A percentile compares a stretch with the other conserved stretches of the same genome.
Evolutionary conservation across 805 yeast species (phyloP).

Genomic region (Schwanniomyces vanrijiae): DNA sequence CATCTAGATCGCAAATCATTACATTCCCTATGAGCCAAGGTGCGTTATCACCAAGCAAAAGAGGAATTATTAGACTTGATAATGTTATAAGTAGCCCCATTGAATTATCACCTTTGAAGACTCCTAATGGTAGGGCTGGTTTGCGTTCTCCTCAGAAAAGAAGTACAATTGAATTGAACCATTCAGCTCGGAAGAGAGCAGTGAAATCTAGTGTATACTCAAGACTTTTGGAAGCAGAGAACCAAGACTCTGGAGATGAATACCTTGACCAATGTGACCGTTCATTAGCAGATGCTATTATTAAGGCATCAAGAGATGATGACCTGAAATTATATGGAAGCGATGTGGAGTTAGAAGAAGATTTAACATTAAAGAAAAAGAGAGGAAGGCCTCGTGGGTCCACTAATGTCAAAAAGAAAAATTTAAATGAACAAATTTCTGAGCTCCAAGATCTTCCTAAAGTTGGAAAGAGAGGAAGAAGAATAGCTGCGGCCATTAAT

Average conservation of each 20-base stretch:
- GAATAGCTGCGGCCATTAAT: neutral
- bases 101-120: constrained; percentile 25
- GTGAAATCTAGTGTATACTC: constrained; percentile 25
- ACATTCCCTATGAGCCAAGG: neutral
- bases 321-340: constrained; percentile 17
- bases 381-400: constrained; percentile 2
- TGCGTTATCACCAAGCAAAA: constrained; percentile 14
- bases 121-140: constrained; percentile 48
- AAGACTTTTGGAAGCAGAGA: constrained; percentile 34
- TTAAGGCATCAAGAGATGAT: constrained; percentile 19
- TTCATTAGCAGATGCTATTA: constrained; percentile 44
- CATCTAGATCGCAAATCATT: neutral
- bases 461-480: neutral
- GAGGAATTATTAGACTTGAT: constrained; percentile 7
- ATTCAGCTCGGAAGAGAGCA: constrained; percentile 52
- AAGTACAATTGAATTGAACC: constrained; percentile 36
- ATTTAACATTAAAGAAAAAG: constrained; percentile 9
- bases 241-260: constrained; percentile 23
- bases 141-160: constrained; percentile 45
- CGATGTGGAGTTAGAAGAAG: constrained; percentile 23
- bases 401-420: neutral
- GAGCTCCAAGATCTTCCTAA: neutral
- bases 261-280: constrained; percentile 38
- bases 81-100: neutral
- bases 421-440: neutral